A percentile compares a stretch with the other conserved stretches of the same genome.
Evolutionary conservation across 345 rosid genomes (phyloP).

Genomic region (Rhodamnia rubescens): DNA sequence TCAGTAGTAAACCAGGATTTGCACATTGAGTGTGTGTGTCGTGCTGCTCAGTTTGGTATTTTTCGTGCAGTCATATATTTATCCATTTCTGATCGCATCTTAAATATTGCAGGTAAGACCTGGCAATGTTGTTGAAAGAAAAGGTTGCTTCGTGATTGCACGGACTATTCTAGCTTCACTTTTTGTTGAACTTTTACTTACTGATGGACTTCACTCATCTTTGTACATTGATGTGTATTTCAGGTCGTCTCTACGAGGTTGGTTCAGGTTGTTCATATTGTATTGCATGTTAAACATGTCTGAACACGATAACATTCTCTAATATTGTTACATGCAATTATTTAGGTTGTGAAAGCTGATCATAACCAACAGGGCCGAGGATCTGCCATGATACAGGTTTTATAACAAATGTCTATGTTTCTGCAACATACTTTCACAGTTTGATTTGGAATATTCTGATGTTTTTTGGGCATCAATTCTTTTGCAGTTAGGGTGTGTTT

Average conservation of each 20-base stretch:
- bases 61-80: background rate
- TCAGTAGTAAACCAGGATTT: background rate
- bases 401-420: background rate
- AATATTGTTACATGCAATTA: background rate
- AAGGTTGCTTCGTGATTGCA: constrained; percentile 28
- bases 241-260: constrained; percentile 81
- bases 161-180: background rate
- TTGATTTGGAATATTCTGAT: background rate
- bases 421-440: background rate
- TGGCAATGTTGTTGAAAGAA: constrained; percentile 80
- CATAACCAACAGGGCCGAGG: constrained; percentile 93
- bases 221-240: constrained; percentile 1
- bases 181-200: background rate
- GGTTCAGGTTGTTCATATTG: background rate
- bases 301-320: background rate
- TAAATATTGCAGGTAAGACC: constrained; percentile 46
- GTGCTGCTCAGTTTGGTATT: background rate
- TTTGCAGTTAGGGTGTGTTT: background rate
- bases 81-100: background rate
- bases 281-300: background rate
- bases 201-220: constrained; percentile 6
- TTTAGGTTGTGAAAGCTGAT: constrained; percentile 64
- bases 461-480: background rate
- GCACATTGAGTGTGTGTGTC: background rate
- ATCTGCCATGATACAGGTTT: constrained; percentile 71